Evolutionary conservation across 768 basidiomycete species (phyloP), one percentile per base, ranked within the genome.

Genomic region (Roridomyces roridus): DNA sequence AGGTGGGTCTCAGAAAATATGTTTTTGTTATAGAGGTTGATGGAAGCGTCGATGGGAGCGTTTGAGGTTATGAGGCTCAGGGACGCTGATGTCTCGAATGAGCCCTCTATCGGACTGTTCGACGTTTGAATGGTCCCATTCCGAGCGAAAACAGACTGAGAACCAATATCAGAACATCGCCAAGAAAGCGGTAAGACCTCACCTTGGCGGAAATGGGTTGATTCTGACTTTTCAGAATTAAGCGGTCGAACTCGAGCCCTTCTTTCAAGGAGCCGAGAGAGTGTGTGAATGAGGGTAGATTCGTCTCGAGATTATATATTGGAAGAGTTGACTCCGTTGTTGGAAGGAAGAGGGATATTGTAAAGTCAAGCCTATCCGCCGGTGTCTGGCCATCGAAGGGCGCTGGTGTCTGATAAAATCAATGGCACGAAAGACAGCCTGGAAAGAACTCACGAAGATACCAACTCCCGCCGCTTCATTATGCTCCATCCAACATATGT

Each of bases 21-120:
- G 39, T 62, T 57, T 46, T 62, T 75, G 69, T 60, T 72, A 57
- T 66, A 54, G 40, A 86, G 57, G 25, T 67, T 72, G 23, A 85
- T 77, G 17, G 67, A 64, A 1, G 73, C 71, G 5, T 70, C 48
- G 48, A 88, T 76, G 2, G 46, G 67, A 2, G 72, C 72, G 58
- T 85, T 84, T 20, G 72, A 60, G n/a, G 78, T 78, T 12, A 60
- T n/a, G n/a, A 79, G 56, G 5, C 39, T 55, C 15, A 78, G 66
- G 20, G 65, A 65, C 0, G 62, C 57, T 0, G 73, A 68, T 9
- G 69, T 64, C 20, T 75, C 74, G 70, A 82, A 85, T 28, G 59
- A 63, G 10, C 86, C 86, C 3, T 57, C 56, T 29, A 88, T 82
- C 8, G 60, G 64, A n/a, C 75, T 76, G 45, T 83, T 85, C 6